Evolutionary conservation across 768 basidiomycete species (phyloP).

Genomic region (Sutorius australiensis): DNA sequence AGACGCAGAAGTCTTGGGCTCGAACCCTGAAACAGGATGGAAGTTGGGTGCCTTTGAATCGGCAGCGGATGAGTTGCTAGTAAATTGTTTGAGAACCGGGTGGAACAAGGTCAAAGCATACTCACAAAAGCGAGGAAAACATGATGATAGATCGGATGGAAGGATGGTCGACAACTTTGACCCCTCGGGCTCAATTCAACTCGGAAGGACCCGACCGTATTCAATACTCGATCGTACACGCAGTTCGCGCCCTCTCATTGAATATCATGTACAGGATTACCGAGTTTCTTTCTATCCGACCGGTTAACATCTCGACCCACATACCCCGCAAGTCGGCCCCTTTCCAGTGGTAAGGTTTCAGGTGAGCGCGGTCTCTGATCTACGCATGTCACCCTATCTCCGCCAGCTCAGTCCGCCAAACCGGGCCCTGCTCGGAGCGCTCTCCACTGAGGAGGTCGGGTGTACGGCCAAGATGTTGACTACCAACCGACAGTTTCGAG

Average conservation of each 20-base stretch:
- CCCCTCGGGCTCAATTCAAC: constrained; percentile 7
- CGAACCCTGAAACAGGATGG: constrained; percentile 63
- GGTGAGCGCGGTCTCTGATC: not conserved
- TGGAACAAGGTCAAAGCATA: constrained; percentile 16
- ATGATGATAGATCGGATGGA: constrained; percentile 51
- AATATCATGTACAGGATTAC: not conserved
- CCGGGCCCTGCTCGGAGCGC: not conserved
- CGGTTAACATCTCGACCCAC: not conserved
- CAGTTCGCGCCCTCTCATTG: not conserved
- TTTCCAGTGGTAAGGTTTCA: not conserved
- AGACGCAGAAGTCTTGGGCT: constrained; percentile 45
- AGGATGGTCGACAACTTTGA: not conserved
- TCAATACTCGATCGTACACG: not conserved
- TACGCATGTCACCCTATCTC: not conserved
- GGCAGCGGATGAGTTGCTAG: constrained; percentile 51
- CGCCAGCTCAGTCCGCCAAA: not conserved
- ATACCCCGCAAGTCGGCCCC: not conserved
- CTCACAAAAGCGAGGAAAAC: constrained; percentile 83
- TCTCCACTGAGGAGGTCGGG: not conserved
- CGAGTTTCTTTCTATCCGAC: not conserved
- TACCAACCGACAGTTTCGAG: no score
- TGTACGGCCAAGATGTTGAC: not conserved
- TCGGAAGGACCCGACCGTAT: constrained; percentile 8
- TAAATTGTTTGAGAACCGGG: constrained; percentile 9
- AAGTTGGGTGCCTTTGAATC: constrained; percentile 76